Evolutionary conservation across 2,329 filamentous ascomycete species (phyloP).

Genomic region (Ascocoryne sarcoides): DNA sequence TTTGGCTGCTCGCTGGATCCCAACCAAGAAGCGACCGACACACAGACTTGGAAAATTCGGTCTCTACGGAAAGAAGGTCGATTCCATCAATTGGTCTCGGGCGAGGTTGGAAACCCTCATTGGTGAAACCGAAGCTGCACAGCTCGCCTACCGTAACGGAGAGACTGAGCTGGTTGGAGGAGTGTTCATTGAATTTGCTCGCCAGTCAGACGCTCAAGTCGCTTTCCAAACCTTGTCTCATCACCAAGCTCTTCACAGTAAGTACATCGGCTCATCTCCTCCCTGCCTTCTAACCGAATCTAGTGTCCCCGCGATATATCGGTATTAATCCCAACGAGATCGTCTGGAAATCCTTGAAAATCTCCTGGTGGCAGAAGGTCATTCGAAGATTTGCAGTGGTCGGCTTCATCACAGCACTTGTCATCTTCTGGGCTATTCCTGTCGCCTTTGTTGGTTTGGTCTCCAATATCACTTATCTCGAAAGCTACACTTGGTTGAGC

Average conservation of each 20-base stretch:
- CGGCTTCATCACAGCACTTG: conserved; percentile 64
- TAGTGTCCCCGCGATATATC: conserved; percentile 70
- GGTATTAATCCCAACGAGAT: conserved; percentile 76
- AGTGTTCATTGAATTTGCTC: conserved; percentile 85
- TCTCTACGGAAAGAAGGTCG: conserved; percentile 77
- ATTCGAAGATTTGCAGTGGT: conserved; percentile 61
- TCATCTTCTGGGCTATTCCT: conserved; percentile 77
- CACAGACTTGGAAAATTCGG: conserved; percentile 63
- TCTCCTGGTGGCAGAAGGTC: conserved; percentile 81
- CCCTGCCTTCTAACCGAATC: conserved; percentile 4
- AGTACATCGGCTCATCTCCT: not conserved
- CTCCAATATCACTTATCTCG: conserved; percentile 70
- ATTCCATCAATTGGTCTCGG: conserved; percentile 87
- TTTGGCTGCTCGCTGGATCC: conserved; percentile 67
- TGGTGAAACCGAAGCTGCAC: conserved; percentile 59
- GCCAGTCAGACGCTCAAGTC: conserved; percentile 73
- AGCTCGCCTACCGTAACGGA: conserved; percentile 56
- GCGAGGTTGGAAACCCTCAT: conserved; percentile 67
- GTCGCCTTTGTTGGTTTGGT: conserved; percentile 76
- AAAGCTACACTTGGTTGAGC: conserved; percentile 55
- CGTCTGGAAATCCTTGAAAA: conserved; percentile 76
- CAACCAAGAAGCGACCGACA: conserved; percentile 63
- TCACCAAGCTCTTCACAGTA: conserved; percentile 66
- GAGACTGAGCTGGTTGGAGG: conserved; percentile 51
- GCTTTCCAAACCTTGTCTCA: conserved; percentile 83